Evolutionary conservation across 2,329 filamentous ascomycete genomes (phyloP), one percentile per base, ranked within the genome.

Genomic region (Alternaria postmessia): DNA sequence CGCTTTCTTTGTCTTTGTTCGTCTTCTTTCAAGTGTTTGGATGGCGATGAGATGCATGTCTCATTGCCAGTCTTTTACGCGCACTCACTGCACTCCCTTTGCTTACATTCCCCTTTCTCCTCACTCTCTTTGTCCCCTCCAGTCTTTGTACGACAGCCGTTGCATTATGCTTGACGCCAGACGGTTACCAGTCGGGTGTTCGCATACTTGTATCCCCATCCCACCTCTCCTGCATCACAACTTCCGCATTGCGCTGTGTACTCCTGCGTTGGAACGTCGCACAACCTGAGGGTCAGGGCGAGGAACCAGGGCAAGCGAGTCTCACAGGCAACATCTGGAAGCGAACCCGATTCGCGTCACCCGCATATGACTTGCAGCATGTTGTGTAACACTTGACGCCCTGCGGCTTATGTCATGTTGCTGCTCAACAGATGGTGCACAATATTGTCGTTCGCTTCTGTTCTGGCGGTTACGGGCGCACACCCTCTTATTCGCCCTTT

Each of bases 141-240:
- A 43, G 16, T 26, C 34, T 59, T 51, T 71, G 74, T 74, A 73
- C 69, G 67, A 77, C 73, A 56, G 69, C 51, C 54, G 71, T 74
- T 61, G 51, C 54, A 73, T 73, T 73, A 71, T 69, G 65, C 70
- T 63, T 59, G 58, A 61, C 62, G 54, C 63, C 48, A 59, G 49
- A 56, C 55, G 63, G 64, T 61, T 62, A 49, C 32, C 34, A 18
- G 16, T n/a, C 36, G 36, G 36, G 1, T 39, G 36, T 58, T 59
- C 56, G 69, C 70, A 66, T 64, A 56, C 38, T 32, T 22, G 28
- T 30, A 30, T 11, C 28, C 28, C 20, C 5, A 14, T 36, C 14
- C 48, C 39, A 47, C 32, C 5, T 42, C 28, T 22, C 39, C 34
- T 24, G n/a, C 32, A 24, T n/a, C 20, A 41, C 44, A 16, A 30